Evolutionary conservation across 176 grass and related monocot species (phyloP).

Genomic region (Olyra latifolia): DNA sequence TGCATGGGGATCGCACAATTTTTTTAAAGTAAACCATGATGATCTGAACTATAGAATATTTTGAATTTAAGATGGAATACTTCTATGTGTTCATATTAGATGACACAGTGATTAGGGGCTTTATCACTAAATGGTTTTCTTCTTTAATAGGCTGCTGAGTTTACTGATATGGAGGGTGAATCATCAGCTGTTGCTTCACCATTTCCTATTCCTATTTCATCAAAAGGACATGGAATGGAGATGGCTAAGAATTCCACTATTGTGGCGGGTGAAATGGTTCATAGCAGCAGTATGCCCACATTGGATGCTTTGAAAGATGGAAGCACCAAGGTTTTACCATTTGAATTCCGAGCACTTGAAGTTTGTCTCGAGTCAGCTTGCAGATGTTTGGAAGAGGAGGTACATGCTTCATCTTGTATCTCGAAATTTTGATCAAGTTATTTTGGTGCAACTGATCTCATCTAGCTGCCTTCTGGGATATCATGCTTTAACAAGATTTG

Average conservation of each 20-base stretch:
- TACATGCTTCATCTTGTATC: slow-evolving; percentile 33
- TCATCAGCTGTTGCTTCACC: slow-evolving; percentile 43
- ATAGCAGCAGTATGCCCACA: slow-evolving; percentile 41
- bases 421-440: slow-evolving; percentile 12
- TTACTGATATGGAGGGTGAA: slow-evolving; percentile 74
- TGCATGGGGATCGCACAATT: neutral
- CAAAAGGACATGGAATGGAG: slow-evolving; percentile 45
- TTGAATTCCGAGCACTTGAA: slow-evolving; percentile 93
- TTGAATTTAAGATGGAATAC: neutral
- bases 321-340: slow-evolving; percentile 73
- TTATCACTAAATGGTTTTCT: slow-evolving; percentile 10
- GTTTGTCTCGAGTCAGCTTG: slow-evolving; percentile 96
- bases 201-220: slow-evolving; percentile 45
- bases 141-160: slow-evolving; percentile 33
- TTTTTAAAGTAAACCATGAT: neutral
- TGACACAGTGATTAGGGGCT: neutral
- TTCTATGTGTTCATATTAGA: neutral
- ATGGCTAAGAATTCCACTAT: slow-evolving; percentile 49
- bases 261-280: slow-evolving; percentile 40
- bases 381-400: slow-evolving; percentile 91
- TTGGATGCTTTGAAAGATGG: slow-evolving; percentile 55
- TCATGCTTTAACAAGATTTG: slow-evolving; percentile 23
- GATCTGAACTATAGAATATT: neutral
- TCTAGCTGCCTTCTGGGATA: neutral
- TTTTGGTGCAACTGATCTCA: slow-evolving; percentile 12